A percentile compares a stretch with the other conserved stretches of the same genome.
Conservation (phyloP, 192 early-diverging fungal species). For the Phycomyces blakesleeanus region DNA sequence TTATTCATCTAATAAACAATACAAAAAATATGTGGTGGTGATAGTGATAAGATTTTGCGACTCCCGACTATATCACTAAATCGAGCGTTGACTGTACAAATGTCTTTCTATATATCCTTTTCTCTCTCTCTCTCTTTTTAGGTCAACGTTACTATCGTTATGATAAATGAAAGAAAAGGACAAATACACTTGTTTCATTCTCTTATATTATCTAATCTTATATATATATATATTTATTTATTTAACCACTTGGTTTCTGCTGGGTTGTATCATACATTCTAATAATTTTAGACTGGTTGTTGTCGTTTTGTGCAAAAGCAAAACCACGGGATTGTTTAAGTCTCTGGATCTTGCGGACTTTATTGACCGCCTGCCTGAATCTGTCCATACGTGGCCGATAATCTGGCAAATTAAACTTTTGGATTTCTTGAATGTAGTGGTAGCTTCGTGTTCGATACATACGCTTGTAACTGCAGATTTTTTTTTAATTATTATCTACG, state of each 20-base stretch:
- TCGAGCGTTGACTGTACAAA: too few species aligned
- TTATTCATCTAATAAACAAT: too few species aligned
- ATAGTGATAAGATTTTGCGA: too few species aligned
- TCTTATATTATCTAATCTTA: neutral
- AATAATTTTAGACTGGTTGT: slow-evolving; percentile 67
- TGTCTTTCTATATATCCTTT: too few species aligned
- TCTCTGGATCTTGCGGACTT: slow-evolving; percentile 89
- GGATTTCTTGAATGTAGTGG: slow-evolving; percentile 97
- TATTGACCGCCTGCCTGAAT: slow-evolving; percentile 96
- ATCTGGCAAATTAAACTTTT: slow-evolving; percentile 98
- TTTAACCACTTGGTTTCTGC: slow-evolving; percentile 48
- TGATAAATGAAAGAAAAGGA: too few species aligned
- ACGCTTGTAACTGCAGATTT: slow-evolving; percentile 60
- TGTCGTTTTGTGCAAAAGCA: slow-evolving; percentile 96
- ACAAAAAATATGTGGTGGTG: too few species aligned
- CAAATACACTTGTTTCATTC: too few species aligned
- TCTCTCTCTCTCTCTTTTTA: too few species aligned
- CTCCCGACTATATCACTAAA: too few species aligned
- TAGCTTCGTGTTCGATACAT: slow-evolving; percentile 79
- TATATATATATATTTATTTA: neutral
- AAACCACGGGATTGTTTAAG: slow-evolving; percentile 86
- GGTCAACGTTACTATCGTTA: too few species aligned
- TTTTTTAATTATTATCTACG: too few species aligned
- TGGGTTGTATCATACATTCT: slow-evolving; percentile 53
- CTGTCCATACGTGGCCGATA: slow-evolving; percentile 94